Evolutionary conservation across 805 yeast genomes (phyloP).

Genomic region (Candida sakaeoensis): DNA sequence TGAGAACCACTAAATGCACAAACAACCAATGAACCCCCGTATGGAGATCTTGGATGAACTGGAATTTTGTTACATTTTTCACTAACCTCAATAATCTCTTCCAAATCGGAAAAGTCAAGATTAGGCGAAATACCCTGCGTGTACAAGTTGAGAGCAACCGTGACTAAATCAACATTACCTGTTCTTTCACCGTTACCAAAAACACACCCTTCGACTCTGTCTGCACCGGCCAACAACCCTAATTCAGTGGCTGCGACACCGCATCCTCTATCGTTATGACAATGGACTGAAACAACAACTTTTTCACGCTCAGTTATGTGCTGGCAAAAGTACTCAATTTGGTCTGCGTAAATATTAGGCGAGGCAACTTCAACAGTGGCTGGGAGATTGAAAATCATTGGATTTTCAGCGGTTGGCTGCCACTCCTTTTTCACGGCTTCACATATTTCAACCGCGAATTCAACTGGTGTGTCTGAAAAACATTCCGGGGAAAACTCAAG

Average conservation of each 20-base stretch:
- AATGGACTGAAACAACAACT: slow-evolving; percentile 65
- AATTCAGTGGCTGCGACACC: slow-evolving; percentile 82
- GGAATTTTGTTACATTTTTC: slow-evolving; percentile 79
- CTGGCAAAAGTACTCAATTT: slow-evolving; percentile 68
- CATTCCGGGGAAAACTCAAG: slow-evolving; percentile 79
- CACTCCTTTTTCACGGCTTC: slow-evolving; percentile 76
- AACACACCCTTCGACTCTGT: slow-evolving; percentile 79
- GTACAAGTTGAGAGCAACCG: slow-evolving; percentile 73
- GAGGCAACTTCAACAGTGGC: slow-evolving; percentile 78
- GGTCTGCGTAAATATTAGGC: slow-evolving; percentile 78
- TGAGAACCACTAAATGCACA: slow-evolving; percentile 76
- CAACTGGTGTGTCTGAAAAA: slow-evolving; percentile 70
- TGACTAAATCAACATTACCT: slow-evolving; percentile 75
- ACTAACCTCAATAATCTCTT: slow-evolving; percentile 60
- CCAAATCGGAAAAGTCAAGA: slow-evolving; percentile 67
- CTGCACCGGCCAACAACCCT: slow-evolving; percentile 79
- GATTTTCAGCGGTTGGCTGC: slow-evolving; percentile 73
- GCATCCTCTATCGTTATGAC: slow-evolving; percentile 80
- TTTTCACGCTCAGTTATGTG: slow-evolving; percentile 70
- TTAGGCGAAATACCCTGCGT: slow-evolving; percentile 74
- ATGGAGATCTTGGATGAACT: slow-evolving; percentile 72
- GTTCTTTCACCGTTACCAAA: slow-evolving; percentile 86
- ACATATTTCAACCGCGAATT: slow-evolving; percentile 71
- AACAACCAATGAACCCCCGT: slow-evolving; percentile 75
- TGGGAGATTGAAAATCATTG: slow-evolving; percentile 74